Percentiles rank a stretch among this genome's conserved stretches.
Evolutionary conservation across 306 rosid species (phyloP).

Genomic region (Phaseolus lunatus): DNA sequence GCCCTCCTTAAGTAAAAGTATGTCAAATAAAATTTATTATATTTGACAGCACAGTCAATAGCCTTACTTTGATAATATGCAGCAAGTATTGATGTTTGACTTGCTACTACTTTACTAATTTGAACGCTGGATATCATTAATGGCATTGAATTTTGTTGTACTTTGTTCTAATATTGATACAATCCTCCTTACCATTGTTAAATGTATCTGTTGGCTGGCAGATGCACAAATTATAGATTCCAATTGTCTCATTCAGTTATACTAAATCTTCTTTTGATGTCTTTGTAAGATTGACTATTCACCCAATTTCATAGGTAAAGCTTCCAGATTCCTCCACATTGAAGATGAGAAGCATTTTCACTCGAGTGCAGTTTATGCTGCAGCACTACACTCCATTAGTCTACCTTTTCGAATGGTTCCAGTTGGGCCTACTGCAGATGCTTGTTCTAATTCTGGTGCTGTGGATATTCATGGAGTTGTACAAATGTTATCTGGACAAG

Average conservation of each 20-base stretch:
- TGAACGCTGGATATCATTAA: slow-evolving; percentile 11
- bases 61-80: slow-evolving; percentile 25
- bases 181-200: slow-evolving; percentile 2
- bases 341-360: slow-evolving; percentile 78
- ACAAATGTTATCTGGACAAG: slow-evolving; percentile 76
- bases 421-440: slow-evolving; percentile 64
- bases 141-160: slow-evolving; percentile 19
- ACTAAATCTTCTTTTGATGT: slow-evolving; percentile 21
- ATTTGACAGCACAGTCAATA: slow-evolving; percentile 22
- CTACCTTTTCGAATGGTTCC: slow-evolving; percentile 86
- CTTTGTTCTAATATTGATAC: background rate
- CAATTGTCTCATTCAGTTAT: slow-evolving; percentile 28
- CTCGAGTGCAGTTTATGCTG: slow-evolving; percentile 85
- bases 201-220: slow-evolving; percentile 30
- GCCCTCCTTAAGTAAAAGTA: slow-evolving; percentile 76
- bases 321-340: slow-evolving; percentile 63
- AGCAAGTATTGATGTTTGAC: slow-evolving; percentile 25
- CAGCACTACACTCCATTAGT: slow-evolving; percentile 79
- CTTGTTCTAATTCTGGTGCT: slow-evolving; percentile 70
- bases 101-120: slow-evolving; percentile 30
- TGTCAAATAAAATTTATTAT: slow-evolving; percentile 22
- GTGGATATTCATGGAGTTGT: slow-evolving; percentile 68
- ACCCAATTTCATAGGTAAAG: slow-evolving; percentile 67
- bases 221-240: slow-evolving; percentile 31
- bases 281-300: slow-evolving; percentile 35